Evolutionary conservation across 164 flowering plant species (phyloP).

Genomic region (Tetrastigma voinierianum): DNA sequence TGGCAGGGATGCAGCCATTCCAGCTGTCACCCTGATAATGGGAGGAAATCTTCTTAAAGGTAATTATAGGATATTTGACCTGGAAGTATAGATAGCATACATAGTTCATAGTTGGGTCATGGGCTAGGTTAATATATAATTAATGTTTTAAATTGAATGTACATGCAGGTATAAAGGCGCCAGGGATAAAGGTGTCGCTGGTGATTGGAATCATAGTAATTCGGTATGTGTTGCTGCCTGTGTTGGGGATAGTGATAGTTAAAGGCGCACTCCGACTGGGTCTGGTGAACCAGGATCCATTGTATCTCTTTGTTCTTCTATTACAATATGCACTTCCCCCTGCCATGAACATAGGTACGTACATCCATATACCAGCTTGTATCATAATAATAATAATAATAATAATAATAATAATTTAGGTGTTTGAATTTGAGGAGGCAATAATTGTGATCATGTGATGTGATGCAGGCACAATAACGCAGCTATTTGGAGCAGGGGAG

Average conservation of each 20-base stretch:
- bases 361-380: too few relatives aligned
- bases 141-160: too few relatives aligned
- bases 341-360: conserved; percentile 28
- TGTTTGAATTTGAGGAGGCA: too few relatives aligned
- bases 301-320: conserved; percentile 21
- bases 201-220: conserved; percentile 16
- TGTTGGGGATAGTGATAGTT: conserved; percentile 13
- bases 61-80: conserved; percentile 12
- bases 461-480: conserved; percentile 31
- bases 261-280: conserved; percentile 14
- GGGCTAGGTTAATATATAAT: too few relatives aligned
- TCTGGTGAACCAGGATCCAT: conserved; percentile 6
- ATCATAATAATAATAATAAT: too few relatives aligned
- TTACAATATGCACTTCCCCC: conserved; percentile 25
- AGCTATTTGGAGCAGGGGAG: conserved; percentile 34
- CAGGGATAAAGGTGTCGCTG: not conserved
- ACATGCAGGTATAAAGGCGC: conserved; percentile 20
- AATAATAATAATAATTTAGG: too few relatives aligned
- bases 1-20: conserved; percentile 80
- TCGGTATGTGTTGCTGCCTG: conserved; percentile 15
- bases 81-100: too few relatives aligned
- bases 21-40: conserved; percentile 54
- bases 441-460: too few relatives aligned
- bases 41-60: conserved; percentile 78
- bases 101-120: too few relatives aligned